These are phyloP conservation scores for Aureococcus anophagefferens DNA, from an alignment of 108 stramenopile genomes.

Conservation along the genomic window DNA sequence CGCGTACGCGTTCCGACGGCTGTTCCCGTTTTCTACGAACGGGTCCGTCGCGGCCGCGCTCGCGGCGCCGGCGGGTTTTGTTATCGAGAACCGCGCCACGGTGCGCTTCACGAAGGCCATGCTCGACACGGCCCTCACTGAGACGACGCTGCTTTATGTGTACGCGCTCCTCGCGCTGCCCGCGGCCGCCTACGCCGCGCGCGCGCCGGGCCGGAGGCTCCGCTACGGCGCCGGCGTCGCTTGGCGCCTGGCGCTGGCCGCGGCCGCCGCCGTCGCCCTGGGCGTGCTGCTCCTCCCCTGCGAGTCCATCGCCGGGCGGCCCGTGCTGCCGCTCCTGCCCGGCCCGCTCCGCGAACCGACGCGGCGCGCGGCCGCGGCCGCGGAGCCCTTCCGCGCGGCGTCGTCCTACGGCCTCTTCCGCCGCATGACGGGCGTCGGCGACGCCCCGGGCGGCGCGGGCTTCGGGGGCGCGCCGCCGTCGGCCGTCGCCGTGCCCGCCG, in stretches of 20 bases:
- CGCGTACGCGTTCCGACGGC: too few relatives aligned
- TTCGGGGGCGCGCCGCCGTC: conserved; percentile 45
- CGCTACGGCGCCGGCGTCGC: too few relatives aligned
- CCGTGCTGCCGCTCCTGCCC: background rate
- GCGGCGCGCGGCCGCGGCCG: background rate
- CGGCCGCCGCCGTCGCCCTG: background rate
- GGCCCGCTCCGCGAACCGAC: background rate
- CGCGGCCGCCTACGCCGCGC: too few relatives aligned
- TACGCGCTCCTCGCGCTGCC: too few relatives aligned
- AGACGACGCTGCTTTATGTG: too few relatives aligned
- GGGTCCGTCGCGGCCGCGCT: background rate
- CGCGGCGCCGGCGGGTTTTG: background rate
- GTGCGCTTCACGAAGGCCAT: background rate
- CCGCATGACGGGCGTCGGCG: conserved; percentile 64
- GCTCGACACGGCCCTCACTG: background rate
- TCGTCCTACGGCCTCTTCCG: conserved; percentile 56
- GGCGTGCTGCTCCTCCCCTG: background rate
- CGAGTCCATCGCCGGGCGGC: background rate
- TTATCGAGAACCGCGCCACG: background rate
- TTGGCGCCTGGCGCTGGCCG: background rate
- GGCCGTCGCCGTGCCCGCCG: conserved; percentile 42
- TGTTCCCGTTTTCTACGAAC: too few relatives aligned
- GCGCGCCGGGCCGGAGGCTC: too few relatives aligned
- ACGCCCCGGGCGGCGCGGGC: conserved; percentile 6
- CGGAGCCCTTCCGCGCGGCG: background rate